Evolutionary conservation across 306 rosid genomes (phyloP), one percentile per base, ranked within the genome.

Genomic region (Cucurbita pepo): DNA sequence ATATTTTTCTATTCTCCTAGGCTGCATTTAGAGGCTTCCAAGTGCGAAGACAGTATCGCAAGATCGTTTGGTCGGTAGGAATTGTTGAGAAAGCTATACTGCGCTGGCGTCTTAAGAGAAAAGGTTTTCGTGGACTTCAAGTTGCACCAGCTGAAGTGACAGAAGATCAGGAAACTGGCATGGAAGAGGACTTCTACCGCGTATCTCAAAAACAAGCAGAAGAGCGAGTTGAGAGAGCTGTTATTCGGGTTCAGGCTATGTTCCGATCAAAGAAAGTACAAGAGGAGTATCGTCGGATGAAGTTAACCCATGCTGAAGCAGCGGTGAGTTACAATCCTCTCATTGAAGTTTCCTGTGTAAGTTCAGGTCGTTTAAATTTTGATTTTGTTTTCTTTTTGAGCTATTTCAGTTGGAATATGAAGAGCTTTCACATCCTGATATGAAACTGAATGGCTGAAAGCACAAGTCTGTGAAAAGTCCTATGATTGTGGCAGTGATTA

Each of bases 211-310:
- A 82, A 76, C 99, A 89, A 79, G 99, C 96, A 50, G 88, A 82
- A 81, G 91, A 89, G 37, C 99, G 96, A 15, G 76, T 89, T 53
- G 96, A 85, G 81, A 89, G 84, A 80, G 79, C 96, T 54, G 91
- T 95, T 14, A 80, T 84, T 15, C 85, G 91, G 2, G 97, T 95
- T 61, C 96, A 95, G 83, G 82, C 92, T 38, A 79, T 95, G 99
- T 91, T 95, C 81, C 96, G 92, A 54, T 95, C 99, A 2, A 91
- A 82, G 82, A 85, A 95, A 84, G 99, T 92, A 14, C 99, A 91
- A 79, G 82, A 80, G 82, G 96, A 95, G n/a, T 95, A 95, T 78
- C 85, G 89, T 57, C 85, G 89, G 79, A 88, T 95, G 96, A 95
- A 89, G 83, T 56, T 95, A 66, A 71, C 97, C 56, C 94, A 84